Conservation (phyloP, 345 rosid species). For the Salix koriyanagi region DNA sequence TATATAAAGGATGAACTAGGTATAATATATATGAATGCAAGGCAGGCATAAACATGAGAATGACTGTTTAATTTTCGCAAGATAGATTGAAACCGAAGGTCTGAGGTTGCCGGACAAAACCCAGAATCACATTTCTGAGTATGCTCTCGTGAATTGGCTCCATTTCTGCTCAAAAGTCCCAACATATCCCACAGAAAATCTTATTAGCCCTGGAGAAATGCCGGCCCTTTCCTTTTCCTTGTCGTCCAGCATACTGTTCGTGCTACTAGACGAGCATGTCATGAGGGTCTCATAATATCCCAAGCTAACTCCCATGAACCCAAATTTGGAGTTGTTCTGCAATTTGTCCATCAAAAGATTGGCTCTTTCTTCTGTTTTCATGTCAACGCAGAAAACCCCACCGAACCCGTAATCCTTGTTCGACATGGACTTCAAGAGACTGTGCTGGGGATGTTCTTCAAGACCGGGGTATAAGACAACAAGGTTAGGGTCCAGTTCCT, state of each 20-base stretch:
- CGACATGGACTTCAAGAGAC: slow-evolving; percentile 49
- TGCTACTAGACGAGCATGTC: slow-evolving; percentile 95
- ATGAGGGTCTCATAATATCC: slow-evolving; percentile 91
- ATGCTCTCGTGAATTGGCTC: slow-evolving; percentile 77
- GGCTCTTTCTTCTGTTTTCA: slow-evolving; percentile 84
- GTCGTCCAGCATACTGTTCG: slow-evolving; percentile 74
- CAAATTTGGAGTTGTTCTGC: slow-evolving; percentile 73
- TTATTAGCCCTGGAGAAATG: slow-evolving; percentile 81
- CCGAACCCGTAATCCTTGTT: slow-evolving; percentile 81
- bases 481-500: slow-evolving; percentile 64
- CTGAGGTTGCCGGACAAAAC: background rate
- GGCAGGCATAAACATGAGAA: no score
- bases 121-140: slow-evolving; percentile 44
- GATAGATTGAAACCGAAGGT: background rate
- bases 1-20: no score
- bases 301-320: slow-evolving; percentile 91
- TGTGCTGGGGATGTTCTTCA: slow-evolving; percentile 70
- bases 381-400: slow-evolving; percentile 72
- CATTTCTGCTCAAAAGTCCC: slow-evolving; percentile 90
- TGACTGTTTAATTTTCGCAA: no score
- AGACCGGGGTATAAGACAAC: slow-evolving; percentile 87
- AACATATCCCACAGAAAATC: slow-evolving; percentile 81
- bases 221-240: slow-evolving; percentile 75
- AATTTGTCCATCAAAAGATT: slow-evolving; percentile 63
- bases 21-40: no score